phyloP scores from a whole-genome alignment of 148 eudicot genomes.

The Vaccinium macrocarpon region DNA sequence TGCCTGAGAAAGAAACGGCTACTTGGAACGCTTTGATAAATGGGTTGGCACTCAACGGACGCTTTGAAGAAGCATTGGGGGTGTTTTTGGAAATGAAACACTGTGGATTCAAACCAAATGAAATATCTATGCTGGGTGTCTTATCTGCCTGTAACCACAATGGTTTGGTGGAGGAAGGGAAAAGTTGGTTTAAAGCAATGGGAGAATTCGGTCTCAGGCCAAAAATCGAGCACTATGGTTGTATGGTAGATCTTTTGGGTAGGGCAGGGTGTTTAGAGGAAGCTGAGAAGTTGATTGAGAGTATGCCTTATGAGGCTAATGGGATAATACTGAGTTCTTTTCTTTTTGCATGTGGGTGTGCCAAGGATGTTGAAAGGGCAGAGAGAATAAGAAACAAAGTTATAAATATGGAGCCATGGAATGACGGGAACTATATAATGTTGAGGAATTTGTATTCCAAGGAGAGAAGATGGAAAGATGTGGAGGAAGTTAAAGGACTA shows the following conservation, averaged over 20 bases:
- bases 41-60: slow-evolving; percentile 76
- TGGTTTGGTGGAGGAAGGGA: slow-evolving; percentile 80
- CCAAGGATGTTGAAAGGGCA: slow-evolving; percentile 60
- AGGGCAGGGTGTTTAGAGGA: slow-evolving; percentile 72
- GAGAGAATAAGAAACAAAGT: slow-evolving; percentile 53
- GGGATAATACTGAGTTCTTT: slow-evolving; percentile 72
- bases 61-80: slow-evolving; percentile 58
- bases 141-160: slow-evolving; percentile 81
- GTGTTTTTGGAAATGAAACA: slow-evolving; percentile 53
- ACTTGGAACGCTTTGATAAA: slow-evolving; percentile 82
- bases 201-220: slow-evolving; percentile 42
- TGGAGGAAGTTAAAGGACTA: slow-evolving; percentile 49
- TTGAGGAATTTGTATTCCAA: slow-evolving; percentile 67
- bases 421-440: slow-evolving; percentile 60
- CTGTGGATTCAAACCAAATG: slow-evolving; percentile 48
- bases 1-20: slow-evolving; percentile 42
- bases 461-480: slow-evolving; percentile 73
- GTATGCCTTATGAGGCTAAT: slow-evolving; percentile 79
- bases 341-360: slow-evolving; percentile 63
- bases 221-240: slow-evolving; percentile 77
- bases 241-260: slow-evolving; percentile 72
- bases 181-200: slow-evolving; percentile 57
- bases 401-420: slow-evolving; percentile 37
- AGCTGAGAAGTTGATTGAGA: slow-evolving; percentile 59
- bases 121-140: slow-evolving; percentile 69